phyloP scores from a whole-genome alignment of 257 asterid species.

The Fraxinus quadrangulata region DNA sequence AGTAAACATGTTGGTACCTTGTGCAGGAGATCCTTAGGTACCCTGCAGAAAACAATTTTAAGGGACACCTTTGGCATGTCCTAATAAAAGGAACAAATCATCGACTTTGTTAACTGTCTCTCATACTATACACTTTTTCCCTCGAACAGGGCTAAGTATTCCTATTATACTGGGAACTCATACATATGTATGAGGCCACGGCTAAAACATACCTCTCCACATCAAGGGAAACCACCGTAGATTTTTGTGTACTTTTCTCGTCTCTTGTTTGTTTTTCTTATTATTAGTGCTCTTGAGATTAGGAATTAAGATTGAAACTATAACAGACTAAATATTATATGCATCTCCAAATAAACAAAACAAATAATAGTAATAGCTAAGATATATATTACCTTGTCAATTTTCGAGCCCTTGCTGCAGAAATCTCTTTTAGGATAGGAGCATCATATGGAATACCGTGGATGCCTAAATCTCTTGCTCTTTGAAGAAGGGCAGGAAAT shows the following conservation, averaged over 20 bases:
- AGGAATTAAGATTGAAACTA: no score
- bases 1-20: slow-evolving; percentile 43
- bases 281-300: background rate
- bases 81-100: no score
- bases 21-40: slow-evolving; percentile 43
- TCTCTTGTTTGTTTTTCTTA: background rate
- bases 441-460: slow-evolving; percentile 31
- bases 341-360: background rate
- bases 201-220: no score
- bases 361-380: background rate
- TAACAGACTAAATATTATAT: no score
- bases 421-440: slow-evolving; percentile 26
- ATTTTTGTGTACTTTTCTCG: no score
- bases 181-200: no score
- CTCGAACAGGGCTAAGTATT: no score
- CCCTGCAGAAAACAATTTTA: slow-evolving; percentile 23
- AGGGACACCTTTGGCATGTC: no score
- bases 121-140: no score
- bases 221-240: no score
- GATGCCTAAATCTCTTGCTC: slow-evolving; percentile 34
- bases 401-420: slow-evolving; percentile 24
- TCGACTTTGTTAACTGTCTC: no score
- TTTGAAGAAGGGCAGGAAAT: slow-evolving; percentile 42
- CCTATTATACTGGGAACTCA: no score
- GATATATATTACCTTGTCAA: slow-evolving; percentile 23